Evolutionary conservation across 2,329 filamentous ascomycete species (phyloP), one percentile per base, ranked within the genome.

Genomic region (Colletotrichum sp.): DNA sequence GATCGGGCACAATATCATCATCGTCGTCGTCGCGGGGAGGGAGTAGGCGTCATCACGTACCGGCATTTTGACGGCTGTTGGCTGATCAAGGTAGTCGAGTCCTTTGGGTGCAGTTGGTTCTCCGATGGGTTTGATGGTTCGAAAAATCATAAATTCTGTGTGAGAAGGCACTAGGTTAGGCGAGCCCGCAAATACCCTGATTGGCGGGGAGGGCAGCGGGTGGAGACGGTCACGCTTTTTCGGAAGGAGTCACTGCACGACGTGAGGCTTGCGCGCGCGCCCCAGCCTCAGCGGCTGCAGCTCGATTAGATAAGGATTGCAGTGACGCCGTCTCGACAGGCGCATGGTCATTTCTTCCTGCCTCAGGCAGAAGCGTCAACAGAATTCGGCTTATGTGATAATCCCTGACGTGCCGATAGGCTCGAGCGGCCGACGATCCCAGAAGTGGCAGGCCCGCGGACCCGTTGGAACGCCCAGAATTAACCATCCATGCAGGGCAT

Each of bases 61-160:
- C 84, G 84, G 84, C 84, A 85, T 85, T 79, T 84, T 85, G 84
- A 85, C 83, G 82, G 83, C 81, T 84, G 79, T 78, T 82, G 72
- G 82, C 79, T 80, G 81, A 79, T 82, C 81, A 69, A 79, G 83
- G 82, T 84, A 57, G 83, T 84, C 83, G 82, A 84, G 82, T 78
- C 78, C 78, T 79, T 78, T 66, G 67, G 62, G 52, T 75, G 75
- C 65, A 77, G 75, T 71, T 74, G 59, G 70, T 76, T 65, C 74
- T 75, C 71, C 67, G 75, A 62, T 75, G 52, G 66, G 62, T 55
- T 22, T 77, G 66, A 59, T n/a, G 32, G 25, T 64, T 69, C 64
- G 27, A 49, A 62, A 74, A 72, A 63, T 69, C 22, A 69, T 36
- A 69, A 76, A 75, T 75, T 74, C 65, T 68, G 22, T 76, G 74